Evolutionary conservation across 768 basidiomycete genomes (phyloP).

Genomic region (Phanerochaete carnosa): DNA sequence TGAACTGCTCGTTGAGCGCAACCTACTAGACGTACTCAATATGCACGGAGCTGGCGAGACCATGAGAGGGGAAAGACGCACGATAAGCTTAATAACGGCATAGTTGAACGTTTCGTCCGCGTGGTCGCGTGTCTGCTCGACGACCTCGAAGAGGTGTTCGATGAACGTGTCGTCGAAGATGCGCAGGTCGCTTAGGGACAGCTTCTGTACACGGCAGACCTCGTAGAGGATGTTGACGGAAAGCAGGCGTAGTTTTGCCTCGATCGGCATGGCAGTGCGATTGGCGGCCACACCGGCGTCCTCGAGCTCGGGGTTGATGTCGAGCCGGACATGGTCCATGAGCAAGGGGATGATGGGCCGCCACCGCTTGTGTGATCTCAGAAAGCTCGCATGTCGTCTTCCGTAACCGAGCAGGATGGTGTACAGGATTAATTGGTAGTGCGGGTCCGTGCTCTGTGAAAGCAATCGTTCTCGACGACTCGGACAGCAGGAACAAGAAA

Average conservation of each 20-base stretch:
- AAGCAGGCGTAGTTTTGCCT: slow-evolving; percentile 74
- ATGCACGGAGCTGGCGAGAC: not conserved
- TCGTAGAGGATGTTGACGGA: slow-evolving; percentile 83
- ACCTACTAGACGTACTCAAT: slow-evolving; percentile 46
- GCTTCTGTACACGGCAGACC: slow-evolving; percentile 86
- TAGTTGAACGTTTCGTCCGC: slow-evolving; percentile 94
- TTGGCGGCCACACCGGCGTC: slow-evolving; percentile 41
- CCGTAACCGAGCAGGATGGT: slow-evolving; percentile 76
- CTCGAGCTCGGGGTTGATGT: slow-evolving; percentile 76
- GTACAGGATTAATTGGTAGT: slow-evolving; percentile 76
- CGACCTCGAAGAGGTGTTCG: slow-evolving; percentile 86
- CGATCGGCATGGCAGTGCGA: slow-evolving; percentile 61
- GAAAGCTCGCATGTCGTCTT: slow-evolving; percentile 60
- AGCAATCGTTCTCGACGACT: not conserved
- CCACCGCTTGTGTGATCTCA: slow-evolving; percentile 84
- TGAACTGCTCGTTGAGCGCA: slow-evolving; percentile 96
- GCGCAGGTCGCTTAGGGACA: slow-evolving; percentile 71
- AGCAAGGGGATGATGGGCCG: slow-evolving; percentile 73
- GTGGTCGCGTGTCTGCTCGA: slow-evolving; percentile 86
- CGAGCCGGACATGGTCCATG: slow-evolving; percentile 82
- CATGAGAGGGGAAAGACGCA: slow-evolving; percentile 35
- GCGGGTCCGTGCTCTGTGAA: slow-evolving; percentile 78
- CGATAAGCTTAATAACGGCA: slow-evolving; percentile 90
- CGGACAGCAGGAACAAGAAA: not conserved
- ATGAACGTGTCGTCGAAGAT: slow-evolving; percentile 84